Evolutionary conservation across 1,284 basidiomycete species (phyloP).

Genomic region (Austroboletus rostrupii): DNA sequence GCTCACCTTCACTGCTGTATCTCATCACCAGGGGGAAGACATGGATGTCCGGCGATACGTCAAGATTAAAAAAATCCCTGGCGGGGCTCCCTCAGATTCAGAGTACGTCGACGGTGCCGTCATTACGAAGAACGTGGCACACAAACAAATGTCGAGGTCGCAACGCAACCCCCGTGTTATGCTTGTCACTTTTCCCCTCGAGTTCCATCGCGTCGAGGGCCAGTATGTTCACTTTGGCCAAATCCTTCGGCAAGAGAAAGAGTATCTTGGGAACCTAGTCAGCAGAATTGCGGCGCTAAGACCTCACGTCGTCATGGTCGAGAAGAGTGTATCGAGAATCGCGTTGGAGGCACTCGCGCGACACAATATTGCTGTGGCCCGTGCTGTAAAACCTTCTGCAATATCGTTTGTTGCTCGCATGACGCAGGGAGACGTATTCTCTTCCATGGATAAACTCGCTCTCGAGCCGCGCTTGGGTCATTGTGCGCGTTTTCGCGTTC

Average conservation of each 20-base stretch:
- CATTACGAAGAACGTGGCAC: constrained; percentile 96
- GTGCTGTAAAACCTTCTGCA: constrained; percentile 85
- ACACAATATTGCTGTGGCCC: constrained; percentile 87
- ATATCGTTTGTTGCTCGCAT: constrained; percentile 88
- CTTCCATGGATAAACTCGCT: constrained; percentile 92
- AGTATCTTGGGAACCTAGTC: constrained; percentile 88
- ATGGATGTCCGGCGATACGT: constrained; percentile 95
- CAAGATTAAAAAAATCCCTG: constrained; percentile 98
- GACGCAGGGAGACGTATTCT: constrained; percentile 93
- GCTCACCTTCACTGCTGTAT: constrained; percentile 69
- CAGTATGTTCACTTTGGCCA: constrained; percentile 94
- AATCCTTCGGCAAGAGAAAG: constrained; percentile 90
- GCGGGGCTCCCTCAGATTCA: constrained; percentile 86
- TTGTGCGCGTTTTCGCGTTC: constrained; percentile 83
- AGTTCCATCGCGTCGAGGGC: constrained; percentile 91
- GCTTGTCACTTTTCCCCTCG: constrained; percentile 93
- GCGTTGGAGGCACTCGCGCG: constrained; percentile 88
- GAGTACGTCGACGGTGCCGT: constrained; percentile 98
- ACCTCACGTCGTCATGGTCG: constrained; percentile 91
- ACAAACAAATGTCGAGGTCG: constrained; percentile 80
- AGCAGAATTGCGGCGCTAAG: constrained; percentile 86
- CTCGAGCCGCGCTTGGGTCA: constrained; percentile 89
- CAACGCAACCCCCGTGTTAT: constrained; percentile 86
- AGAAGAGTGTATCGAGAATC: constrained; percentile 88
- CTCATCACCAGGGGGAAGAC: constrained; percentile 79